phyloP scores from a whole-genome alignment of 1,139 yeast species.

The Arxiozyma telluris region DNA sequence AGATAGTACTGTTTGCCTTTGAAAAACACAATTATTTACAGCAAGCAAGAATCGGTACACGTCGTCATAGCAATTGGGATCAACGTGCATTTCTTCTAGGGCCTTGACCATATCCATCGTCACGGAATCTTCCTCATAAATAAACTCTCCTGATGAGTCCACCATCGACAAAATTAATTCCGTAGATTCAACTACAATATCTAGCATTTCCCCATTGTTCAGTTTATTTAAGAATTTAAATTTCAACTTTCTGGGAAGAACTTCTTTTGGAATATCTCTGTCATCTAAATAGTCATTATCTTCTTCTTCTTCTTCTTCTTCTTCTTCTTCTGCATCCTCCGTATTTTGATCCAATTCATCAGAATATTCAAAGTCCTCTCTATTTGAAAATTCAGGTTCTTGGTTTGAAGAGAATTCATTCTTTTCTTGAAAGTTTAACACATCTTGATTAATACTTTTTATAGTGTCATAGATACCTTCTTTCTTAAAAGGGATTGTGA shows the following conservation, averaged over 20 bases:
- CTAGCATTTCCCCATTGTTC: conserved; percentile 8
- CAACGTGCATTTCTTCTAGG: conserved; percentile 10
- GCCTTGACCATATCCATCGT: conserved; percentile 16
- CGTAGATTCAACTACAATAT: conserved; percentile 10
- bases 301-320: conserved; percentile 28
- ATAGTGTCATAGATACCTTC: conserved; percentile 57
- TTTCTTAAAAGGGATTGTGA: conserved; percentile 45
- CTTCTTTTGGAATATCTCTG: conserved; percentile 20
- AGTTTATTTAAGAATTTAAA: conserved; percentile 17
- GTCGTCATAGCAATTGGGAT: conserved; percentile 27
- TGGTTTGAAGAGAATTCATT: neutral
- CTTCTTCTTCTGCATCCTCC: conserved; percentile 21
- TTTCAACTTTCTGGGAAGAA: conserved; percentile 18
- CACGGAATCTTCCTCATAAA: conserved; percentile 25
- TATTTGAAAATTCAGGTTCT: conserved; percentile 1
- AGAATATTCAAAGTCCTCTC: conserved; percentile 15
- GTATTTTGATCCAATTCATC: conserved; percentile 17
- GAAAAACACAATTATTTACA: conserved; percentile 33
- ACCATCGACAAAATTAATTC: conserved; percentile 9
- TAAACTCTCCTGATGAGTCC: conserved; percentile 19
- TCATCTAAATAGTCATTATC: conserved; percentile 18
- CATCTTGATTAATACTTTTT: conserved; percentile 4
- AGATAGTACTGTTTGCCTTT: conserved; percentile 39
- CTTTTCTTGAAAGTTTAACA: neutral
- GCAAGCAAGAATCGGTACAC: conserved; percentile 44